Base-by-base conservation (phyloP, 352 stramenopile species). In the Globisporangium canariense region DNA sequence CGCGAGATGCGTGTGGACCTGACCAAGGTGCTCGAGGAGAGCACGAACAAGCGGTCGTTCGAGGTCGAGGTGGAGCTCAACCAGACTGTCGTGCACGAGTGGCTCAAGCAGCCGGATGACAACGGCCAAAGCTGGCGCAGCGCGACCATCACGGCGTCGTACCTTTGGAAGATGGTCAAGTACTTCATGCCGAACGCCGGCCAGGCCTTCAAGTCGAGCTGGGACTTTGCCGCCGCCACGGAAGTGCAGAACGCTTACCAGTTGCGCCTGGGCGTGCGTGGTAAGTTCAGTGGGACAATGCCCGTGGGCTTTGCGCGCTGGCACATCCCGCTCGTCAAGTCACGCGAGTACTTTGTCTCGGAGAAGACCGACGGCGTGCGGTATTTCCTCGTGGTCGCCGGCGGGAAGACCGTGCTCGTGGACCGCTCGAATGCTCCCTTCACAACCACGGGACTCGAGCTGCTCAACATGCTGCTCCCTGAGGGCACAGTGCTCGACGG, bases 321-420 rank as follows among this genome's bases (percentile, higher is more conserved):
- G 74, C 84, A 97, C 66, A 94, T 97, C 54, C 83, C 87, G 40
- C 64, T 90, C n/a, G 84, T 96, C 46, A 84, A 90, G 67, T 78
- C 82, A 45, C 74, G 79, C 46, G 88, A 93, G 63, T 97, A 97
- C 66, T 95, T 84, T 65, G 81, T 96, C 10, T 94, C 88, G 10
- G 90, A 97, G 70, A 97, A 97, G 76, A 97, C 90, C 6, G 90
- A 97, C 64, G 90, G 89, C 28, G 88, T 97, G 60, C 86, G 90
- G 34, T 97, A 97, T 54, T 96, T 97, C 53, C 77, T 97, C 14
- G 85, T 97, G 51, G 83, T 94, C 47, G 81, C 88, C 0, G 82
- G 75, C 45, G 82, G 77, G 43, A 86, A 71, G 1, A 77, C 83
- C 0, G 83, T 89, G 52, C 67, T 96, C 2, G 75, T 96, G 30